Conservation (phyloP, 2,329 filamentous ascomycete genomes). For the Phyllosticta citribraziliensis region DNA sequence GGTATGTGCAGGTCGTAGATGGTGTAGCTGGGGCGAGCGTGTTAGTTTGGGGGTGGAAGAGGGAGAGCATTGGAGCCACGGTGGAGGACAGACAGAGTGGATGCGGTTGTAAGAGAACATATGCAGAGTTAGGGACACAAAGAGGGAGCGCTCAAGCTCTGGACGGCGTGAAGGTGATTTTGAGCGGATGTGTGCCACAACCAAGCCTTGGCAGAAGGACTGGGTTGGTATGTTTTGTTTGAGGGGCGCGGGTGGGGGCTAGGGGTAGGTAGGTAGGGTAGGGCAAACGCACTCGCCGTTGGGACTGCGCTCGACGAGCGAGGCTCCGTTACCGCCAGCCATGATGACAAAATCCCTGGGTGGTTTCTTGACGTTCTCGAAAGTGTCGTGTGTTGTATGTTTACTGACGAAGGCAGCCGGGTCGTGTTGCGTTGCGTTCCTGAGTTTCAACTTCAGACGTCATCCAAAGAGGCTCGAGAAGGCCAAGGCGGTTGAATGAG, state of each 20-base stretch:
- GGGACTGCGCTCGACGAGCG: neutral
- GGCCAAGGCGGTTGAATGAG: neutral
- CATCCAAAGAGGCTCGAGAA: neutral
- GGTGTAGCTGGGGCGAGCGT: neutral
- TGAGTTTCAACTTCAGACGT: neutral
- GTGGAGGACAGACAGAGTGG: too few relatives aligned
- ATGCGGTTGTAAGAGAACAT: too few relatives aligned
- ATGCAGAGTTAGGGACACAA: too few relatives aligned
- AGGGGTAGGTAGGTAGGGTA: too few relatives aligned
- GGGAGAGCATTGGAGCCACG: too few relatives aligned
- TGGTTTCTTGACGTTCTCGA: neutral
- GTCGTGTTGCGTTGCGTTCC: neutral
- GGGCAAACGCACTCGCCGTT: neutral
- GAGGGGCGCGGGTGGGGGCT: too few relatives aligned
- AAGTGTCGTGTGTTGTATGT: neutral
- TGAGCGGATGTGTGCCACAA: too few relatives aligned
- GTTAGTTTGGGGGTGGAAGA: too few relatives aligned
- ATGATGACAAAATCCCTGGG: neutral
- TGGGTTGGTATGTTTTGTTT: too few relatives aligned
- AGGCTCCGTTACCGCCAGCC: neutral
- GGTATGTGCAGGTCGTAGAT: neutral
- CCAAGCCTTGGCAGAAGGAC: too few relatives aligned
- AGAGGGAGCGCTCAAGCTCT: too few relatives aligned
- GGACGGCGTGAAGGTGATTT: too few relatives aligned
- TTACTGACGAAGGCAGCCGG: neutral